Conservation (phyloP, 2,329 filamentous ascomycete genomes). For the Calonectria pseudoreteaudii region DNA sequence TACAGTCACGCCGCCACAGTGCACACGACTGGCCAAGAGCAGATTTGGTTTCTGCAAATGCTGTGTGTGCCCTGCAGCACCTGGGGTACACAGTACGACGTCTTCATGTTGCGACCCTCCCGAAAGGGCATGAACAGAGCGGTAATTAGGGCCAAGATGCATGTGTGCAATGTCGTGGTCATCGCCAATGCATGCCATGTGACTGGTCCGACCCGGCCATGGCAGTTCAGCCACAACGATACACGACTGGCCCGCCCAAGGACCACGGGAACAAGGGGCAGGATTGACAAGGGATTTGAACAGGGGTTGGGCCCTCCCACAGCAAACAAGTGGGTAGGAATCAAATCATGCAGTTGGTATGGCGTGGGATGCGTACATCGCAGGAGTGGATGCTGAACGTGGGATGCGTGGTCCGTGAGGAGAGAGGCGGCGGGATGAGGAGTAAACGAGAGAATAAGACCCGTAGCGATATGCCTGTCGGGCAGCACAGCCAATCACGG, state of each 20-base stretch:
- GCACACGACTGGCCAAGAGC: background rate
- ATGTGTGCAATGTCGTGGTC: slow-evolving; percentile 1
- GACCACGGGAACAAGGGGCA: slow-evolving; percentile 14
- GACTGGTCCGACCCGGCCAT: slow-evolving; percentile 2
- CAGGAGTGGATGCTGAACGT: background rate
- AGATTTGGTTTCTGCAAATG: background rate
- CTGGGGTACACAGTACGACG: background rate
- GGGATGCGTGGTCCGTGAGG: background rate
- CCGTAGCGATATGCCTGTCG: background rate
- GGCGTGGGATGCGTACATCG: slow-evolving; percentile 7
- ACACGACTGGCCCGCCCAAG: slow-evolving; percentile 3
- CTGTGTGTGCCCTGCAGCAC: background rate
- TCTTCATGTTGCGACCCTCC: slow-evolving; percentile 2
- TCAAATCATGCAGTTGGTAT: slow-evolving; percentile 13
- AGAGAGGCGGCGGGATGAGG: background rate
- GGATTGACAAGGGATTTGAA: background rate
- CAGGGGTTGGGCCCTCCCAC: slow-evolving; percentile 1
- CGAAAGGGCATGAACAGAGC: background rate
- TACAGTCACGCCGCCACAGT: background rate
- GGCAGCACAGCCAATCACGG: background rate
- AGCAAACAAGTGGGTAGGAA: slow-evolving; percentile 13
- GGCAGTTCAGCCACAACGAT: slow-evolving; percentile 1
- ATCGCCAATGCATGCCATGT: slow-evolving; percentile 15
- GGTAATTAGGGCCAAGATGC: slow-evolving; percentile 5
- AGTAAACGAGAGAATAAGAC: background rate